A percentile compares a stretch with the other conserved stretches of the same genome.
These are phyloP conservation scores for Stellera chamaejasme DNA, from an alignment of 345 rosid genomes.

Conservation along the genomic window DNA sequence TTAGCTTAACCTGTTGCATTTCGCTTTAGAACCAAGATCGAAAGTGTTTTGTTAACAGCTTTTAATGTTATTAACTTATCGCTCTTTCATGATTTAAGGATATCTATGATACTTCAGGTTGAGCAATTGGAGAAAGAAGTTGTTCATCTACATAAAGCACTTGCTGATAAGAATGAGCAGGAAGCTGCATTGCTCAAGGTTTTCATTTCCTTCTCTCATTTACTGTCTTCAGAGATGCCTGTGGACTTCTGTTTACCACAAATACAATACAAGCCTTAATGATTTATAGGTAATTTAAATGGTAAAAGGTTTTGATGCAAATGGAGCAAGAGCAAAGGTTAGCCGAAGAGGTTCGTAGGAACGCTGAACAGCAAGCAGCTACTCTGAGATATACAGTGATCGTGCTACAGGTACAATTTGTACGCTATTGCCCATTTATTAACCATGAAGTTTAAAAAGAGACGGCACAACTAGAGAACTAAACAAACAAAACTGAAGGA, in stretches of 20 bases:
- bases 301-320: constrained; percentile 62
- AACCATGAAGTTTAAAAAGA: not conserved
- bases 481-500: too few species aligned
- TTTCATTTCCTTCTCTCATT: not conserved
- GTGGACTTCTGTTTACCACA: too few species aligned
- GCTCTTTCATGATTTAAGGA: constrained; percentile 9
- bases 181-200: constrained; percentile 89
- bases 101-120: constrained; percentile 33
- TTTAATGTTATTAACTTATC: constrained; percentile 9
- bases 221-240: too few species aligned
- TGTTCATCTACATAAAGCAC: constrained; percentile 41
- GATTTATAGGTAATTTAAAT: too few species aligned
- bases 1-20: too few species aligned
- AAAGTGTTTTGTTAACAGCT: constrained; percentile 7
- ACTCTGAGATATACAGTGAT: constrained; percentile 54
- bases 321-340: constrained; percentile 85
- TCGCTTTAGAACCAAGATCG: not conserved
- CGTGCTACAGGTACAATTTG: constrained; percentile 53
- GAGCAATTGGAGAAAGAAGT: constrained; percentile 72
- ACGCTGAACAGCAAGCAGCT: constrained; percentile 73
- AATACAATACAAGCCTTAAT: not conserved
- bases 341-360: constrained; percentile 82
- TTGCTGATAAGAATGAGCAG: constrained; percentile 78
- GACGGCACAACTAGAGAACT: too few species aligned
- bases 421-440: too few species aligned